These are phyloP conservation scores for Albophoma yamanashiensis DNA, from an alignment of 2,329 filamentous ascomycete species.

Conservation along the genomic window DNA sequence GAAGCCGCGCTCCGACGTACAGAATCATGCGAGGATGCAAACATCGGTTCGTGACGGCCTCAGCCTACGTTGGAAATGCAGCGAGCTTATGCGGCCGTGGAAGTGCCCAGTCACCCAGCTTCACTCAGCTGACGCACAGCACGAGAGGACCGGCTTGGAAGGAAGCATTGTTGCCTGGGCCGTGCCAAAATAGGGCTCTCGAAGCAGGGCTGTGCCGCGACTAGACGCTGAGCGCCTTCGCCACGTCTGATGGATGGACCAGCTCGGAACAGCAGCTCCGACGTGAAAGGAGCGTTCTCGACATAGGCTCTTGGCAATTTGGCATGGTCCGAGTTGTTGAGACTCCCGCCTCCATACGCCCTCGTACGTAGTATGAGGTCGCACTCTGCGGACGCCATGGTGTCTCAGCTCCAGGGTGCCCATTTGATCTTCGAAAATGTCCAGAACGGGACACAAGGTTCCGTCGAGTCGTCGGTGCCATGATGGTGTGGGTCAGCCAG, in stretches of 20 bases:
- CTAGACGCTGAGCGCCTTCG: background rate
- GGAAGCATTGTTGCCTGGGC: background rate
- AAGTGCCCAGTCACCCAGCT: no score
- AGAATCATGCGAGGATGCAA: background rate
- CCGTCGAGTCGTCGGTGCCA: background rate
- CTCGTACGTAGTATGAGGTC: background rate
- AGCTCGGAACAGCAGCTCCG: background rate
- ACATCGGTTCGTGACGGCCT: background rate
- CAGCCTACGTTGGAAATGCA: background rate
- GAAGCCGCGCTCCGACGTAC: background rate
- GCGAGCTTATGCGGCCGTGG: background rate
- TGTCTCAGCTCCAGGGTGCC: background rate
- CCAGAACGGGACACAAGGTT: background rate
- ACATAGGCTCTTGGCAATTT: background rate
- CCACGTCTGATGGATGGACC: background rate
- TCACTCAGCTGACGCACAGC: background rate
- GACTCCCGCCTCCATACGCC: background rate
- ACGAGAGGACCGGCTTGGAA: background rate
- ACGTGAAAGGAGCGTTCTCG: background rate
- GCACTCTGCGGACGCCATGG: background rate
- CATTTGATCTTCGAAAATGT: background rate
- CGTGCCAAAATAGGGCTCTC: background rate
- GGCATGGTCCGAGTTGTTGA: no score
- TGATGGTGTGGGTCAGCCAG: background rate
- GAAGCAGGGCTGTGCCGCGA: background rate